Base-by-base conservation (phyloP, 2,329 filamentous ascomycete species). In the Fusarium siculi region DNA sequence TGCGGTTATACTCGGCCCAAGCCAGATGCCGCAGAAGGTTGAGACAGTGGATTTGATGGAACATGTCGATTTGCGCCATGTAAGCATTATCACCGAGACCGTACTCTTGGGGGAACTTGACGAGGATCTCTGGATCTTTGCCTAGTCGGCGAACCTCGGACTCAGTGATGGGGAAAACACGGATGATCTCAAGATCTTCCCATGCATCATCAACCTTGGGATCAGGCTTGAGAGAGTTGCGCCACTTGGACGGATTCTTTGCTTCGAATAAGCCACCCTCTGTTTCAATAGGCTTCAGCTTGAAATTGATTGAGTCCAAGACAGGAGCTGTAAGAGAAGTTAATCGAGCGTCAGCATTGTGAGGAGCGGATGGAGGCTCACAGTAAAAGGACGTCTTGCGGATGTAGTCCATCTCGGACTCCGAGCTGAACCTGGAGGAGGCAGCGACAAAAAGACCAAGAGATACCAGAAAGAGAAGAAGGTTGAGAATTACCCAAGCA, bases 21-120 rank as follows among this genome's bases (percentile, higher is more conserved):
- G 59, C 60, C 1, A 66, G 10, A 9, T 66, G 63, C 0, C 63
- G 49, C 6, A 66, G 63, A 7, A 66, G 49, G 15, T 66, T 66
- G 4, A 66, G 63, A 15, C 63, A 66, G n/a, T 57, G 63, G 12
- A 66, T 57, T 11, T 66, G 63, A 28, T 66, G 63, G 4, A 66
- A 66, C 60, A 66, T 65, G 4, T 66, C 63, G 11, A 66, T 66
- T 7, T 66, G 63, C 1, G 30, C 63, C 63, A 66, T 65, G 9
- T 65, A 66, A 2, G 63, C 63, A 15, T 66, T 44, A 3, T 57
- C 59, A 2, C 63, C 63, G 9, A 66, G 63, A 1, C 59, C 63
- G 42, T 66, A 65, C 6, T 66, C 23, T 6, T n/a, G n/a, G 0
- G 63, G 63, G 23, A 66, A 66, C n/a, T 65, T 66, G 32, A 65